A percentile compares a stretch with the other conserved stretches of the same genome.
These are phyloP conservation scores for Xanthoparmelia taractica DNA, from an alignment of 495 filamentous ascomycete species.

Conservation along the genomic window DNA sequence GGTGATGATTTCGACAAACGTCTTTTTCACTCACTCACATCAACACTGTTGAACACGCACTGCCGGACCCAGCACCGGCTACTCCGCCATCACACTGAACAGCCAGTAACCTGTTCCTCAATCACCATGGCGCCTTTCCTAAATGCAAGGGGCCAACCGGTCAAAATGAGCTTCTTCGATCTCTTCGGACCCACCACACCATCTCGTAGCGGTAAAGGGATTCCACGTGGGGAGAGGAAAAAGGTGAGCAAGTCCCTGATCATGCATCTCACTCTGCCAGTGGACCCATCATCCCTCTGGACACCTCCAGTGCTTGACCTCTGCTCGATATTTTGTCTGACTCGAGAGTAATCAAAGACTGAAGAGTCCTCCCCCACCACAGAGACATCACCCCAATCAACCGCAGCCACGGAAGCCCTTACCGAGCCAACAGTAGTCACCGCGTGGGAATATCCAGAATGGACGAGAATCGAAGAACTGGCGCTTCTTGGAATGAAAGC, in stretches of 20 bases:
- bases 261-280: neutral
- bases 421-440: neutral
- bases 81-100: neutral
- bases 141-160: neutral
- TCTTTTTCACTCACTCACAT: neutral
- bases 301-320: no score
- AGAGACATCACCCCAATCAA: neutral
- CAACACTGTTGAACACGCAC: neutral
- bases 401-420: neutral
- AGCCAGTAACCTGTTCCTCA: neutral
- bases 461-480: constrained; percentile 28
- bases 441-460: constrained; percentile 8
- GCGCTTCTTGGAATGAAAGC: constrained; percentile 24
- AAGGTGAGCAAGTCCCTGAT: neutral
- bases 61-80: neutral
- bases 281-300: neutral
- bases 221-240: neutral
- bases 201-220: neutral
- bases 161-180: constrained; percentile 7
- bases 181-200: neutral
- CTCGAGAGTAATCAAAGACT: neutral
- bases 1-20: neutral
- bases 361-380: neutral
- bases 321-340: neutral
- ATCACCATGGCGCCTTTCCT: neutral